phyloP scores from a whole-genome alignment of 257 asterid species.

The Eustoma russellianum region DNA sequence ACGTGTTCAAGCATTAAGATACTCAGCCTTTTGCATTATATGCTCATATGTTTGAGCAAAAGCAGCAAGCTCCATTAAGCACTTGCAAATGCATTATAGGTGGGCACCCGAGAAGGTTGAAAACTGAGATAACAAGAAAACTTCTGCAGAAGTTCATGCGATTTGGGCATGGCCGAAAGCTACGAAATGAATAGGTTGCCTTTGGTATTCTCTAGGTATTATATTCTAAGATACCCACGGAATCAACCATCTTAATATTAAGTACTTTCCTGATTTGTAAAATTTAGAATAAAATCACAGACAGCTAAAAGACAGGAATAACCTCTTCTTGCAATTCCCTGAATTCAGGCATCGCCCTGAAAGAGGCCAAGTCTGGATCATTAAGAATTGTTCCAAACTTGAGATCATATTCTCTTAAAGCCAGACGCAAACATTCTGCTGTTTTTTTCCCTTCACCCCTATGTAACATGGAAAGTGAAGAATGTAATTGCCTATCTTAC shows the following conservation, averaged over 20 bases:
- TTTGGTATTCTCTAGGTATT: neutral
- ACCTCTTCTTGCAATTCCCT: conserved; percentile 97
- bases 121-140: no score
- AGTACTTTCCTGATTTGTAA: neutral
- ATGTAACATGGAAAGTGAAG: conserved; percentile 27
- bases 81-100: no score
- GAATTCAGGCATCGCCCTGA: conserved; percentile 86
- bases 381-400: conserved; percentile 87
- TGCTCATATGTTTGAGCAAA: no score
- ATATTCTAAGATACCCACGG: neutral
- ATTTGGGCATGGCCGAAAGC: neutral
- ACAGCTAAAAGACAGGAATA: conserved; percentile 14
- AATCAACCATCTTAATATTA: no score
- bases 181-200: neutral
- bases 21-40: no score
- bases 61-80: no score
- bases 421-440: conserved; percentile 84
- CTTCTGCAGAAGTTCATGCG: no score
- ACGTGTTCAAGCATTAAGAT: no score
- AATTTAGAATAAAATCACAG: neutral
- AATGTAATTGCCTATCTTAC: conserved; percentile 17
- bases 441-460: conserved; percentile 92
- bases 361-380: conserved; percentile 97
- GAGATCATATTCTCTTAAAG: conserved; percentile 73
- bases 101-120: no score